Conservation (phyloP, 2,329 filamentous ascomycete genomes). For the Xylariomycetidae sp. region DNA sequence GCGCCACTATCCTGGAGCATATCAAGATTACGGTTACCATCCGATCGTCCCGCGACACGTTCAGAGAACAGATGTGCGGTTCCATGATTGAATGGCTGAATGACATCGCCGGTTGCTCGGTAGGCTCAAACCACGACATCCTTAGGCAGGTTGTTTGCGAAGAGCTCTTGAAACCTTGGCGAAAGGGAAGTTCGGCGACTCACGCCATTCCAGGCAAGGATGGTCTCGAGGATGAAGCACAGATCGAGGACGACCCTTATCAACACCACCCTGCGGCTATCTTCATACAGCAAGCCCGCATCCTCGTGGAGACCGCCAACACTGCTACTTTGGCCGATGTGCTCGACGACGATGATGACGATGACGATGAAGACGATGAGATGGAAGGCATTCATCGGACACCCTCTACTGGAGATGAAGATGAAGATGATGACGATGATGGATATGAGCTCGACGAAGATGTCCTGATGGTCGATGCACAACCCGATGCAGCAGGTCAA, state of each 20-base stretch:
- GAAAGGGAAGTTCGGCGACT: constrained; percentile 73
- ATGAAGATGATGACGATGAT: constrained; percentile 51
- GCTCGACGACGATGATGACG: constrained; percentile 39
- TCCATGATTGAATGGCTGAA: constrained; percentile 93
- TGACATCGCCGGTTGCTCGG: constrained; percentile 84
- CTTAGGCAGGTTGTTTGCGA: constrained; percentile 81
- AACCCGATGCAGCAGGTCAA: constrained; percentile 36
- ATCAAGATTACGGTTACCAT: constrained; percentile 97
- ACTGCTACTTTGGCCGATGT: constrained; percentile 24
- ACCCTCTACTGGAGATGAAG: constrained; percentile 42
- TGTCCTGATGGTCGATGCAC: constrained; percentile 51
- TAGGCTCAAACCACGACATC: constrained; percentile 73
- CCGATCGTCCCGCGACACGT: constrained; percentile 86
- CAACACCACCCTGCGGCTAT: constrained; percentile 23
- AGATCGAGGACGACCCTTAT: constrained; percentile 43
- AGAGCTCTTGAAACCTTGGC: constrained; percentile 84
- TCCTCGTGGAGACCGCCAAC: constrained; percentile 25
- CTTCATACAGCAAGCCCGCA: constrained; percentile 31
- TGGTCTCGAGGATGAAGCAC: constrained; percentile 76
- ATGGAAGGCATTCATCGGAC: constrained; percentile 28
- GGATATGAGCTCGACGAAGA: constrained; percentile 50
- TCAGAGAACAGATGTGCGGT: constrained; percentile 97
- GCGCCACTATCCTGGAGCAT: constrained; percentile 83
- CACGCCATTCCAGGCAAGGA: constrained; percentile 72
- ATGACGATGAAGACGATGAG: constrained; percentile 43